Conservation (phyloP, 495 filamentous ascomycete genomes). For the Letharia lupina region DNA sequence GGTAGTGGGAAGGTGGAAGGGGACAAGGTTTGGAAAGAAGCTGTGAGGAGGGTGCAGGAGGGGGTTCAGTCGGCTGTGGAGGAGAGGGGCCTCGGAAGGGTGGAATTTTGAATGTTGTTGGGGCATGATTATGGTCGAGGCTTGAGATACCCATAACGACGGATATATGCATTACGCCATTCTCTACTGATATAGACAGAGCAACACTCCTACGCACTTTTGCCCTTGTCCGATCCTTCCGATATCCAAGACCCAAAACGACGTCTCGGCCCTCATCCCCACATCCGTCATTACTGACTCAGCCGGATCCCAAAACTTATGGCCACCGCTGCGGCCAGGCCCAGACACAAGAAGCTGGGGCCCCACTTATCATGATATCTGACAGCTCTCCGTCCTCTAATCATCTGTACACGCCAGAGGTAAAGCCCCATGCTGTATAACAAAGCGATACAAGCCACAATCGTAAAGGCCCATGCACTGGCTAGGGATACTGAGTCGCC, state of each 20-base stretch:
- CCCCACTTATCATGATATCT: constrained; percentile 87
- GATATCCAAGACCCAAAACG: background rate
- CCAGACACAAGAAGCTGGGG: constrained; percentile 67
- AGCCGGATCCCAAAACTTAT: constrained; percentile 56
- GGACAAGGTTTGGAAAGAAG: constrained; percentile 39
- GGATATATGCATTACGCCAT: background rate
- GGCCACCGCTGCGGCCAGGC: constrained; percentile 61
- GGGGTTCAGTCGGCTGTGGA: constrained; percentile 53
- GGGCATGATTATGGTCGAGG: background rate
- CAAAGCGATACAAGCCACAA: constrained; percentile 65
- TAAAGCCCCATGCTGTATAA: constrained; percentile 76
- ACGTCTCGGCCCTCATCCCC: background rate
- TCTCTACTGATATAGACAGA: background rate
- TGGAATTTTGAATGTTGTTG: constrained; percentile 40
- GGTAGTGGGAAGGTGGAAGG: constrained; percentile 4
- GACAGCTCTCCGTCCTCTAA: constrained; percentile 69
- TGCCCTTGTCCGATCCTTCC: background rate
- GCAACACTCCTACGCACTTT: background rate
- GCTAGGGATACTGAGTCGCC: constrained; percentile 50
- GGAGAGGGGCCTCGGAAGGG: constrained; percentile 53
- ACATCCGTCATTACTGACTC: background rate
- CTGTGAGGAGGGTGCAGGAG: constrained; percentile 46
- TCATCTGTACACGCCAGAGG: constrained; percentile 76
- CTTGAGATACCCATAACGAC: background rate
- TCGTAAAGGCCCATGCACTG: constrained; percentile 69